Evolutionary conservation across 805 yeast genomes (phyloP), one percentile per base, ranked within the genome.

Genomic region (Yarrowia sp.): DNA sequence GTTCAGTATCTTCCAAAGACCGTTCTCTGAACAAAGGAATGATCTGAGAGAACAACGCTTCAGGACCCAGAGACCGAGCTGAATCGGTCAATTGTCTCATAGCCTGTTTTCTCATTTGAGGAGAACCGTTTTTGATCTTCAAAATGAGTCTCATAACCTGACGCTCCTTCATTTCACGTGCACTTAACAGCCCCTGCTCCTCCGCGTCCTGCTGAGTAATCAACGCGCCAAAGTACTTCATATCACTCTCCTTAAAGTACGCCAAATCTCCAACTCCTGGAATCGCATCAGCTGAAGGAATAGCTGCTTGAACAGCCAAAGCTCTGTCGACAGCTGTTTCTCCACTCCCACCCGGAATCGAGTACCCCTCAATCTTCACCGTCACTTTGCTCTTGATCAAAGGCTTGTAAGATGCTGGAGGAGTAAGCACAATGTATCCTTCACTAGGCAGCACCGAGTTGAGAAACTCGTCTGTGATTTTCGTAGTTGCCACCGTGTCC

Each of bases 51-150:
- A 92, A 87, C 14, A 92, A 74, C 0, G 85, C 71, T 53, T 84
- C 81, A 0, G 97, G 87, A 0, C 97, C 97, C 69, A 86, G 84
- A 13, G 75, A 77, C 8, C 79, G 75, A 0, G 95, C 87, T 66
- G 81, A 81, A 53, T 86, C 90, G 1, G 88, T 83, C 28, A 92
- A 74, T 44, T 83, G 80, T 65, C 92, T 79, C 75, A 90, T 74
- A 0, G 97, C 87, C 14, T 77, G 75, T 71, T 90, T 92, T 58
- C 99, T 81, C 8, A 80, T 79, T 0, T 79, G 74, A 7, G 89
- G 89, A 17, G 86, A 76, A 2, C 97, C 97, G 74, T 92, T 92
- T 71, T 91, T 92, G 45, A 92, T 80, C 68, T 83, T 84, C 28
- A 92, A 74, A 17, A 93, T 75, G 31, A 90, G 75, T 50, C 81